These are phyloP conservation scores for Gardenia jasminoides DNA, from an alignment of 257 asterid genomes.

Conservation along the genomic window DNA sequence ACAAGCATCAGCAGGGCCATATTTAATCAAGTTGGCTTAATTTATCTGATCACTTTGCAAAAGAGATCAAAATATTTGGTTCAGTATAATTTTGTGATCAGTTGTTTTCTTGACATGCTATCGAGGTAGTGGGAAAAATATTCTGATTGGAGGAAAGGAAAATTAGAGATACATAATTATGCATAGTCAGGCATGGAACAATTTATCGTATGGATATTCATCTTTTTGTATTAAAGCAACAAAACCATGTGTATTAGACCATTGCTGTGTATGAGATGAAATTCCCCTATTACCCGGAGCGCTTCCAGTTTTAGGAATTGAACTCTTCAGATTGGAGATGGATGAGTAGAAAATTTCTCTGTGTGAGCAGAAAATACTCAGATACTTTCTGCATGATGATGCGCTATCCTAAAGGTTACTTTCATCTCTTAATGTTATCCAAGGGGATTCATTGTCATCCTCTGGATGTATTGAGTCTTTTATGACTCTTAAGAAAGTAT, in stretches of 20 bases:
- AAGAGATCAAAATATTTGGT: background rate
- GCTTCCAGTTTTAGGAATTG: background rate
- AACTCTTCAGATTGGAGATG: background rate
- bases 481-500: background rate
- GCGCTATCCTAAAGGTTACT: background rate
- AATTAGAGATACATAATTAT: background rate
- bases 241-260: background rate
- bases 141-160: background rate
- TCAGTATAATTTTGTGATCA: background rate
- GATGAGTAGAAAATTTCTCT: background rate
- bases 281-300: background rate
- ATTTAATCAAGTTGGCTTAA: background rate
- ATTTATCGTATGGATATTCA: background rate
- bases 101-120: background rate
- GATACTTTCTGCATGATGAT: background rate
- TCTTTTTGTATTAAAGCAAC: background rate
- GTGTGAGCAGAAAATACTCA: background rate
- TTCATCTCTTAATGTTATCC: background rate
- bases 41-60: background rate
- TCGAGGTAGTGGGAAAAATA: background rate
- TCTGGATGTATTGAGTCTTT: background rate
- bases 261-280: background rate
- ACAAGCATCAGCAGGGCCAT: background rate
- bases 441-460: background rate
- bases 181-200: background rate